Base-by-base conservation (phyloP, 2,329 filamentous ascomycete species). In the Aspergillus sp. region DNA sequence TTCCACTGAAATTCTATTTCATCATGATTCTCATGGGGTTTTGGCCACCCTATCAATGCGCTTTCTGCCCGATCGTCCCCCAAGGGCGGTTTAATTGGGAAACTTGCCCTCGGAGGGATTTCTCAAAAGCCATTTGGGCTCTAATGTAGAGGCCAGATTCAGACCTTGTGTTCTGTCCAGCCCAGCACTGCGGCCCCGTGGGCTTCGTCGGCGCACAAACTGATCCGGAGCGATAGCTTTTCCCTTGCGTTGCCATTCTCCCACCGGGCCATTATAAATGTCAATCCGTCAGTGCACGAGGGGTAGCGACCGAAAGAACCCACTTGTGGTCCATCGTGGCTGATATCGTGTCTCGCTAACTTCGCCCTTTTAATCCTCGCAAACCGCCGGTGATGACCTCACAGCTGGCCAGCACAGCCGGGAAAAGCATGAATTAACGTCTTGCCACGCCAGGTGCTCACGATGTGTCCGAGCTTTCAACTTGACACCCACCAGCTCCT, bases 381-480 rank as follows among this genome's bases (percentile, higher is more conserved):
- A 32, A 42, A 47, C 33, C 17, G 24, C 30, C 41, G 26, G 24
- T 20, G 24, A 30, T 52, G 45, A 48, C 45, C 24, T 48, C 26
- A 42, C 44, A 11, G 20, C 45, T 51, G 16, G 41, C 40, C 35
- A 60, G 58, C 56, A 53, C 47, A 44, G 45, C 48, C 54, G 49
- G 22, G 48, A 61, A 47, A 58, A 60, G 52, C 47, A 48, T 50
- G 60, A 52, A 51, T 49, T 51, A 55, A 60, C 59, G 55, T 54
- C 60, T 60, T 60, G 57, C 53, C 47, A 51, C 60, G 49, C 54
- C 53, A 60, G 55, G 62, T 60, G 60, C 67, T 61, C 69, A 71
- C 65, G 45, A 73, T 73, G 70, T 65, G 65, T 64, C 60, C 33
- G 59, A 52, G 58, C 45, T 59, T 30, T 36, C 51, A 52, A 51